Base-by-base conservation (phyloP, 1,284 basidiomycete genomes). In the Veloporphyrellus conicus region DNA sequence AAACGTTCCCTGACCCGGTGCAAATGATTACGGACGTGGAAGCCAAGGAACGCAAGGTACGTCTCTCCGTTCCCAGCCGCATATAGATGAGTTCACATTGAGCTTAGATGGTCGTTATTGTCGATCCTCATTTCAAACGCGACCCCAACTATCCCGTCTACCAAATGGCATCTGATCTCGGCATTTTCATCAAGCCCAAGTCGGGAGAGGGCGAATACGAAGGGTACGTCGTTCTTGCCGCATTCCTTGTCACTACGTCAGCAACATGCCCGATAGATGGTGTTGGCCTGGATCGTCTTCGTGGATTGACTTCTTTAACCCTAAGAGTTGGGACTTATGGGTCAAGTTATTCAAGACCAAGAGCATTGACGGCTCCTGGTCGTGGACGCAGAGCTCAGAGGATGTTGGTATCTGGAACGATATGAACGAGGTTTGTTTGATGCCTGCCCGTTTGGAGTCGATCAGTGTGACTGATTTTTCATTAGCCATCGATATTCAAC, bases 271-370 rank as follows among this genome's bases (percentile, higher is more conserved):
- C 37, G 19, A 23, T 40, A 64, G 59, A 42, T 97, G 93, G 93
- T 99, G 96, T 71, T 99, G 95, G 95, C 83, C 89, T 33, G 96
- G 96, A 25, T 90, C 85, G 62, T 90, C 86, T 45, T 88, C 92
- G 11, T 99, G 94, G 94, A 84, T 94, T 44, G 96, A 99, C 68
- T 95, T 92, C 71, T 96, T 99, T 80, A 87, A 98, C 64, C 93
- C 93, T 11, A 76, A 71, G 35, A 81, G 81, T 47, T 95, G 91
- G 91, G 78, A 84, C 28, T 95, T 93, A 88, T 99, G 94, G 93
- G 84, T 78, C 50, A 72, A 74, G 11, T 75, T 94, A 52, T 96
- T 94, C 75, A 85, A 85, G 64, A 80, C 81, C 23, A 60, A 74
- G 41, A 62, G 68, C 23, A 53, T 65, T 7, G 67, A 72, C 33